These are phyloP conservation scores for Boletus vermiculosoides DNA, from an alignment of 768 basidiomycete species.

Conservation along the genomic window DNA sequence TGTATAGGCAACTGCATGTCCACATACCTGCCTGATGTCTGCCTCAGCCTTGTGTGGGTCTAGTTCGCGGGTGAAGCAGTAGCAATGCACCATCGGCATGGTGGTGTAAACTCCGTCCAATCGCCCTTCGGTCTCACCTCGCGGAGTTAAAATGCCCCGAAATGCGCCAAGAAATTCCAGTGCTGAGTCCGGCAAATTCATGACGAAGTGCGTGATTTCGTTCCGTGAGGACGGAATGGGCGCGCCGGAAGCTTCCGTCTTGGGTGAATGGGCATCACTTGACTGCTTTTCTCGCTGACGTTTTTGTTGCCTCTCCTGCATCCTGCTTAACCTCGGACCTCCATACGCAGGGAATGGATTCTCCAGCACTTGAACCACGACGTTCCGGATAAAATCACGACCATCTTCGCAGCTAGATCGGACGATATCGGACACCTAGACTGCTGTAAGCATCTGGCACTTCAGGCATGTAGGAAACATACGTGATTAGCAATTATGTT, in stretches of 20 bases:
- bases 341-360: constrained; percentile 64
- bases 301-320: constrained; percentile 47
- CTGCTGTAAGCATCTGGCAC: constrained; percentile 3
- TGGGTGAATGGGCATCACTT: neutral
- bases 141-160: constrained; percentile 59
- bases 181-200: constrained; percentile 95
- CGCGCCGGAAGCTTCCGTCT: constrained; percentile 7
- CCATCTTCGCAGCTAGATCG: constrained; percentile 83
- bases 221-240: constrained; percentile 40
- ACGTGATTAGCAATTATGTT: constrained; percentile 83
- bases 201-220: constrained; percentile 84
- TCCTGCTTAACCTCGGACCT: constrained; percentile 39
- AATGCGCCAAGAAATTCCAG: constrained; percentile 89
- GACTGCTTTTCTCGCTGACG: constrained; percentile 33
- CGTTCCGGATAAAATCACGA: constrained; percentile 72
- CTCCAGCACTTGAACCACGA: constrained; percentile 51
- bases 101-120: constrained; percentile 45
- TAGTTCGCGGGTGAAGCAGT: constrained; percentile 91
- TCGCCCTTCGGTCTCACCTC: constrained; percentile 36
- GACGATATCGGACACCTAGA: constrained; percentile 63
- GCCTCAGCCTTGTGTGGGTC: constrained; percentile 62
- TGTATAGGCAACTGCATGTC: constrained; percentile 2
- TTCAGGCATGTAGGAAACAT: constrained; percentile 19
- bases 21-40: constrained; percentile 79
- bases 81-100: constrained; percentile 93